Evolutionary conservation across 1,284 basidiomycete genomes (phyloP).

Genomic region (Pseudozyma sp.): DNA sequence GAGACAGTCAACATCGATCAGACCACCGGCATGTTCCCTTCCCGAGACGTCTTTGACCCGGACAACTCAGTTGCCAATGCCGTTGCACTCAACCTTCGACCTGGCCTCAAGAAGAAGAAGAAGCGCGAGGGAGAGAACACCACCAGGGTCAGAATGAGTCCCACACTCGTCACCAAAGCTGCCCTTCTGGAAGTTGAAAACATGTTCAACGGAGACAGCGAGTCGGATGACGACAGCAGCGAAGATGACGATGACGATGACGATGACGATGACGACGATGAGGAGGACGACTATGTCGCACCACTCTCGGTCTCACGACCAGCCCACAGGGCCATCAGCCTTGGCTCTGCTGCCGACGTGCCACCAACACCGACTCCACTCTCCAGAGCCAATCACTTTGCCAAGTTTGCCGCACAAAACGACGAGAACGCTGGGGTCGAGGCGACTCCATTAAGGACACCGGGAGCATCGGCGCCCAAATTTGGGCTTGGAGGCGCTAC

Average conservation of each 20-base stretch:
- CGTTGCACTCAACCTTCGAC: slow-evolving; percentile 49
- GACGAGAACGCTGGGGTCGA: slow-evolving; percentile 55
- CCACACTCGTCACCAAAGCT: slow-evolving; percentile 63
- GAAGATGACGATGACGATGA: slow-evolving; percentile 47
- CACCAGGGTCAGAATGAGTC: slow-evolving; percentile 41
- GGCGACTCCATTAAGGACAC: slow-evolving; percentile 44
- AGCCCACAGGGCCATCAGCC: slow-evolving; percentile 19
- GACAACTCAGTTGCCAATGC: slow-evolving; percentile 52
- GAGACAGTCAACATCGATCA: slow-evolving; percentile 29
- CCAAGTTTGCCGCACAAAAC: slow-evolving; percentile 18
- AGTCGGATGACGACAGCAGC: slow-evolving; percentile 42
- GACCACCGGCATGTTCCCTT: slow-evolving; percentile 43
- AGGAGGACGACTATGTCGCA: slow-evolving; percentile 37
- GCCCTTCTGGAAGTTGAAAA: slow-evolving; percentile 60
- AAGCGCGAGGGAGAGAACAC: slow-evolving; percentile 43
- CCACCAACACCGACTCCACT: slow-evolving; percentile 54
- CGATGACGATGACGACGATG: slow-evolving; percentile 41
- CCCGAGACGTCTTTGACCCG: slow-evolving; percentile 43
- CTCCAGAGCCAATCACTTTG: slow-evolving; percentile 20
- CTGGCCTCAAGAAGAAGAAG: slow-evolving; percentile 45
- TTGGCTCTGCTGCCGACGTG: slow-evolving; percentile 41
- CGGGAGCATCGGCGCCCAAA: slow-evolving; percentile 13
- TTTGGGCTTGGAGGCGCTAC: slow-evolving; percentile 37
- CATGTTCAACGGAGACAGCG: slow-evolving; percentile 66
- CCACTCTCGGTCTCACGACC: slow-evolving; percentile 22